Conservation (phyloP, 2,329 filamentous ascomycete species). For the Colletotrichum acutatum region DNA sequence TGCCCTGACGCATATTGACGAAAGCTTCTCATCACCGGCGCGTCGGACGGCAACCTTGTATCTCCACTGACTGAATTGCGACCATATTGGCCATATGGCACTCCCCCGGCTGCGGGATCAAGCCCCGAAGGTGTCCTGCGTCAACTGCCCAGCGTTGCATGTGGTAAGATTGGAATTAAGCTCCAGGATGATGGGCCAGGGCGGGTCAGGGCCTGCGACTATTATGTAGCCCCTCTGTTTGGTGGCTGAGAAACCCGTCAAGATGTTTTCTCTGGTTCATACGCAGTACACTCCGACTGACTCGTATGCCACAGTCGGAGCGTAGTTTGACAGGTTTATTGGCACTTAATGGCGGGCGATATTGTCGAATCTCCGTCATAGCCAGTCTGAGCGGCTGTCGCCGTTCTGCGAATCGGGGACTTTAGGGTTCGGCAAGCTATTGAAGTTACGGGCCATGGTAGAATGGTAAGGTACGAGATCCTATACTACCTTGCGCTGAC, state of each 20-base stretch:
- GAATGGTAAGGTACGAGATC: constrained; percentile 21
- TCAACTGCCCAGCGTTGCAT: constrained; percentile 5
- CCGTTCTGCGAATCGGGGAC: neutral
- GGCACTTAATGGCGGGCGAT: constrained; percentile 16
- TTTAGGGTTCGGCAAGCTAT: constrained; percentile 5
- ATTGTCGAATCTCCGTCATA: constrained; percentile 21
- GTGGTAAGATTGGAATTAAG: constrained; percentile 23
- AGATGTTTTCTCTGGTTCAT: constrained; percentile 17
- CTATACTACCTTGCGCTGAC: constrained; percentile 14
- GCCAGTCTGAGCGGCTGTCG: constrained; percentile 2
- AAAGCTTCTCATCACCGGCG: constrained; percentile 31
- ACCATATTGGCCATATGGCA: neutral
- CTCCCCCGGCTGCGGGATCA: constrained; percentile 2
- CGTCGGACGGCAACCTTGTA: constrained; percentile 13
- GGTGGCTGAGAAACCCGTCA: constrained; percentile 6
- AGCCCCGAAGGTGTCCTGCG: neutral
- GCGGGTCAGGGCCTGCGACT: constrained; percentile 1
- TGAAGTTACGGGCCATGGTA: constrained; percentile 8
- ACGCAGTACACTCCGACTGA: constrained; percentile 14
- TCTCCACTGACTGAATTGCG: constrained; percentile 19
- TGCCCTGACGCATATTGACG: constrained; percentile 29
- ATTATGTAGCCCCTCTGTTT: neutral
- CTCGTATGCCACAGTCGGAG: constrained; percentile 12
- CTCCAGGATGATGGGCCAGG: constrained; percentile 12
- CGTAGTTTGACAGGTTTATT: constrained; percentile 26